These are phyloP conservation scores for Heracleum sosnowskyi DNA, from an alignment of 129 eudicot species.

Conservation along the genomic window DNA sequence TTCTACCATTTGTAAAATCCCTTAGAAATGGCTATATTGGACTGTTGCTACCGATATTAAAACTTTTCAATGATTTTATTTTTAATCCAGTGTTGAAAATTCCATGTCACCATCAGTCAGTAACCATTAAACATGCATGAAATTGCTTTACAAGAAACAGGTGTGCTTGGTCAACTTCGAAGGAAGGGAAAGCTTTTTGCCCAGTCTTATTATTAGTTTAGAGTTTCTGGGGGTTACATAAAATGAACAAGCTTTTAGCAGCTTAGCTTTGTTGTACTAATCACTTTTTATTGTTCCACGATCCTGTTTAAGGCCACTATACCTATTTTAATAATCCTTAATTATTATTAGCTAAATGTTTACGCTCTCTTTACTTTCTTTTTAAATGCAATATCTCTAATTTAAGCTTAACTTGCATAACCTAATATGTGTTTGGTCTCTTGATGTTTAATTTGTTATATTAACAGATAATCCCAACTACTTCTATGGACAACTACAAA, in stretches of 20 bases:
- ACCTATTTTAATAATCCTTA: not conserved
- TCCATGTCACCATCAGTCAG: not conserved
- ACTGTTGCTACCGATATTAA: not conserved
- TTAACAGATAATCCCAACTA: constrained; percentile 50
- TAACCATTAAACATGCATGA: not conserved
- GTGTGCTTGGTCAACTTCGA: not conserved
- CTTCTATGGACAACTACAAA: constrained; percentile 64
- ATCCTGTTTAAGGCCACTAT: not conserved
- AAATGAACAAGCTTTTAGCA: not conserved
- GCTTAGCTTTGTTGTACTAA: not conserved
- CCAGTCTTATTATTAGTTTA: not conserved
- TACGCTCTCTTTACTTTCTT: not conserved
- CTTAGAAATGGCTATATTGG: not conserved
- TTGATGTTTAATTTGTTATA: constrained; percentile 13
- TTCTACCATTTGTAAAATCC: not conserved
- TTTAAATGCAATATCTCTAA: not conserved
- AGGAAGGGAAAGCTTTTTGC: not conserved
- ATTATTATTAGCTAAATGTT: not conserved
- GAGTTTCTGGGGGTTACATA: not conserved
- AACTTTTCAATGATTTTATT: not conserved
- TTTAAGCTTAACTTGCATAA: not conserved
- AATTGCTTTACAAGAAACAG: not conserved
- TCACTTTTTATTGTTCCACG: not conserved
- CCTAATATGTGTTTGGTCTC: not conserved
- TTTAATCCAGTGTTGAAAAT: not conserved